Base-by-base conservation (phyloP, 257 asterid species). In the Nicotiana obtusifolia region DNA sequence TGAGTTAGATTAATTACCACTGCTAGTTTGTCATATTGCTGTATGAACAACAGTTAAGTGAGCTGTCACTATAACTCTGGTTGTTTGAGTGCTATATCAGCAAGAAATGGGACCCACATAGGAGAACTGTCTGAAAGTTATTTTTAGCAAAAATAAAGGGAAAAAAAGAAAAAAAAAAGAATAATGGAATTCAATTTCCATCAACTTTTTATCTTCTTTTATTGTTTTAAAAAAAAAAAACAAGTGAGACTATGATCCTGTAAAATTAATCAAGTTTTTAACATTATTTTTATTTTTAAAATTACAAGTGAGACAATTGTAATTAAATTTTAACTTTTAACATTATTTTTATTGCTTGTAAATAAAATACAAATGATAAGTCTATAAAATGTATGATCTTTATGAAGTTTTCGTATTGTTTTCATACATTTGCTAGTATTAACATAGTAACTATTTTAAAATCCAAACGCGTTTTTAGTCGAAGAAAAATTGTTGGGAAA, bases 41-140 rank as follows among this genome's bases (percentile, higher is more conserved):
- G 44, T 44, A 3, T 49, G 64, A 76, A 76, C n/a, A 68, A 17
- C 15, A 68, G 41, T 71, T 73, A 73, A 47, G 79, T 73, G 62
- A 73, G 79, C 62, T 73, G 79, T 73, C 61, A 47, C 79, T 24
- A 14, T n/a, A n/a, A 64, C n/a, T 64, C 17, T 28, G 14, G 35
- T 47, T 44, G 78, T 47, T 73, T 73, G 79, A 73, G 79, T 47
- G 79, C 26, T 14, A 24, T 15, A 41, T 73, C 79, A 47, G 79
- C 62, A 73, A 49, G 22, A 44, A 22, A 71, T 3, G 22, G 61
- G 41, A 3, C 79, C 79, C 79, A 73, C 62, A 13, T 56, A 17
- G 61, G 3, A 22, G 41, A 71, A 44, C 6, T 54, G 22, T 5
- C 10, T 17, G 24, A 56, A 56, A 16, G 20, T 56, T 5, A 54